Base-by-base conservation (phyloP, 495 filamentous ascomycete species). In the Lindgomyces ingoldianus region DNA sequence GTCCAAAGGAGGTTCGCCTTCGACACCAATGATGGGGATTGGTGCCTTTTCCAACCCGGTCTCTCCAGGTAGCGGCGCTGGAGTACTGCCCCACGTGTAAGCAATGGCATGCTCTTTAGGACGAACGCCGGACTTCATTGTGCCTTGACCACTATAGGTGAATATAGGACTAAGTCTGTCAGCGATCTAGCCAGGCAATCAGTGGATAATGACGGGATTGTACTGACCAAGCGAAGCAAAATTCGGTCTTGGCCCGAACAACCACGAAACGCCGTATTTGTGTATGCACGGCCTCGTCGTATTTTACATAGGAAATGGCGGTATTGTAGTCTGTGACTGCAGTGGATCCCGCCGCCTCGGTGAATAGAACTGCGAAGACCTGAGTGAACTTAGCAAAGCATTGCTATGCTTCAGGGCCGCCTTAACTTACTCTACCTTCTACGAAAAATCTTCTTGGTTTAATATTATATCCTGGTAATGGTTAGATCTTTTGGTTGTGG, bases 71-170 rank as follows among this genome's bases (percentile, higher is more conserved):
- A 39, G 16, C 16, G 41, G 30, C 16, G 8, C 3, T 14, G 30
- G 6, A 6, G 8, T 4, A 22, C 27, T 10, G 4, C 52, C 52
- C 4, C 4, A 26, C 6, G 52, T 22, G 22, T 56, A 41, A 4
- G 21, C 30, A 18, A 56, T 24, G 30, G 52, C 52, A 41, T 56
- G 52, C 22, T 56, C 52, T 6, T 22, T 36, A 12, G 52, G 27
- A 56, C 30, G 30, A 18, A 56, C 52, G 16, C 52, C 52, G 4
- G 4, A 16, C 21, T 56, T 56, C 27, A 56, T 12, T 6, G 52
- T 56, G 4, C 8, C 52, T 19, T 22, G 4, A 4, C 30, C 26
- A 18, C 16, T 18, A 21, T 56, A 56, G 8, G 52, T 56, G 24
- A 56, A 56, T 18, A 56, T 22, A 4, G 52, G 52, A 9, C 12